Evolutionary conservation across 441 rosid genomes (phyloP).

Genomic region (Adansonia gregorii): DNA sequence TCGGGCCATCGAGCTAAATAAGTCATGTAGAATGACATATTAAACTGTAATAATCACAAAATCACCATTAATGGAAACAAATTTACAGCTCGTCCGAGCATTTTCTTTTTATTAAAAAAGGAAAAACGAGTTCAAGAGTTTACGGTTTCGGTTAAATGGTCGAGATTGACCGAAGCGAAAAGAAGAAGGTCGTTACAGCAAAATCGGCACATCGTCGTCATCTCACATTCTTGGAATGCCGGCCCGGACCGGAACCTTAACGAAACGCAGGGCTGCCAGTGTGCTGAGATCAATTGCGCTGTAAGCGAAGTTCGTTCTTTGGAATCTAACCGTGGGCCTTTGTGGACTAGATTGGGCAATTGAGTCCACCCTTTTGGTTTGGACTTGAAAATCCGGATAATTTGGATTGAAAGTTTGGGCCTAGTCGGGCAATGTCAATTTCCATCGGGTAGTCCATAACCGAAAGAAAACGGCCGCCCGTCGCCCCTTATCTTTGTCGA

Average conservation of each 20-base stretch:
- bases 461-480: not conserved
- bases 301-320: not conserved
- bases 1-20: conserved; percentile 98
- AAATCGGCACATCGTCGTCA: conserved; percentile 92
- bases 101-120: not conserved
- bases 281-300: not conserved
- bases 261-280: not conserved
- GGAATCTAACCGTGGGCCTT: not conserved
- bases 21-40: conserved; percentile 96
- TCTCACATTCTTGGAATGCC: conserved; percentile 6
- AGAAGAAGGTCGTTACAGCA: conserved; percentile 96
- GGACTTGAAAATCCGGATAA: not conserved
- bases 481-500: not conserved
- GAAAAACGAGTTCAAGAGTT: conserved; percentile 22
- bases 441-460: too few species aligned
- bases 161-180: conserved; percentile 81
- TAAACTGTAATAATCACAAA: conserved; percentile 57
- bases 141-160: conserved; percentile 96
- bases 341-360: not conserved
- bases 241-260: not conserved
- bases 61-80: conserved; percentile 1
- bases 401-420: not conserved
- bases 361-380: not conserved
- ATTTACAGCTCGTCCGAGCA: conserved; percentile 13
- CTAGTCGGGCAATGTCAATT: not conserved